phyloP scores from a whole-genome alignment of 768 basidiomycete genomes.

The Tricholoma sp. region DNA sequence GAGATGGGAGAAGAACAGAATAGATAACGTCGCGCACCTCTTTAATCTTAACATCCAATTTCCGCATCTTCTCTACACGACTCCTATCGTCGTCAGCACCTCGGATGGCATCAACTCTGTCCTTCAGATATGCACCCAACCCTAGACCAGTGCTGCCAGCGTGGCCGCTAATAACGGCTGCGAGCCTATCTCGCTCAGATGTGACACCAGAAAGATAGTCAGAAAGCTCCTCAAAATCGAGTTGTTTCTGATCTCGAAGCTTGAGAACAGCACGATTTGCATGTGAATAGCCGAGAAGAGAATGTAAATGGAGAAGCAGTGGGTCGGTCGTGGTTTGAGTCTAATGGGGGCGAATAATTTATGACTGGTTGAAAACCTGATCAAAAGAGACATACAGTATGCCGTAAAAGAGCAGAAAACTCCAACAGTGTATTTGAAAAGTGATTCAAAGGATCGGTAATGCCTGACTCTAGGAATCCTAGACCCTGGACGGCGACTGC shows the following conservation, averaged over 20 bases:
- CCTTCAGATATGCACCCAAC: constrained; percentile 83
- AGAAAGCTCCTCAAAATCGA: constrained; percentile 96
- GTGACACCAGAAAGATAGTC: constrained; percentile 93
- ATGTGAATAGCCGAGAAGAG: constrained; percentile 88
- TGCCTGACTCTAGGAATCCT: constrained; percentile 96
- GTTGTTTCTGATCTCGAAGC: constrained; percentile 95
- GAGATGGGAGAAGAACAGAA: background rate
- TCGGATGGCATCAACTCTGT: constrained; percentile 85
- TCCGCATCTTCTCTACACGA: constrained; percentile 89
- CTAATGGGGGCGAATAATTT: constrained; percentile 31
- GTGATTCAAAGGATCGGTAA: constrained; percentile 95
- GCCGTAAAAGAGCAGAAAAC: constrained; percentile 85
- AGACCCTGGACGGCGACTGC: constrained; percentile 95
- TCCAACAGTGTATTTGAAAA: constrained; percentile 96
- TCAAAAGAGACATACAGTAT: constrained; percentile 49
- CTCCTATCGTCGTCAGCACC: constrained; percentile 93
- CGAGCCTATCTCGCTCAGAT: constrained; percentile 85
- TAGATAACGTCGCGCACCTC: constrained; percentile 52
- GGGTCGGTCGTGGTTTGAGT: constrained; percentile 91
- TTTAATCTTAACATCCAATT: constrained; percentile 91
- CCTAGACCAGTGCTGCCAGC: constrained; percentile 82
- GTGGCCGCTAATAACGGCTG: constrained; percentile 86
- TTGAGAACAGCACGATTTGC: constrained; percentile 93
- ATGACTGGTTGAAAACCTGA: constrained; percentile 1
- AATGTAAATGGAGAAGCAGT: constrained; percentile 85